Evolutionary conservation across 2,329 filamentous ascomycete genomes (phyloP), one percentile per base, ranked within the genome.

Genomic region (Colletotrichum lupini): DNA sequence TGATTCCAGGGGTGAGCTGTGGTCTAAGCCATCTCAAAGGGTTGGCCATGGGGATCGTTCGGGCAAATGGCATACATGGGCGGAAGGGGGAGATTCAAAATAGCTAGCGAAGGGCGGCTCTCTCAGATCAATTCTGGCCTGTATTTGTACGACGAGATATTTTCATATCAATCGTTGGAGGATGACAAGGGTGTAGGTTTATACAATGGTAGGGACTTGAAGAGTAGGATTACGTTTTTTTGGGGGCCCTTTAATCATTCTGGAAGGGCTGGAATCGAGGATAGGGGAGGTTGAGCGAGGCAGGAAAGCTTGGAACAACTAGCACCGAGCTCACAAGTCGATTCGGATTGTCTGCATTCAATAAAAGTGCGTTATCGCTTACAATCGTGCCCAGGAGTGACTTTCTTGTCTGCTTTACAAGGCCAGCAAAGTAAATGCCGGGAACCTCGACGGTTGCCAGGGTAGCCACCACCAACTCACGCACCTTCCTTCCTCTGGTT

Each of bases 81-180:
- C 5, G 9, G 11, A 55, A 16, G 11, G 28, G 30, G 14, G 19
- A 4, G 28, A 19, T 26, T 24, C 30, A 64, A 26, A 24, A 19
- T 5, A 37, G 46, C 60, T 5, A 24, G 12, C n/a, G n/a, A 11
- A 37, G 30, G 35, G 14, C 11, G 52, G 9, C 28, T 65, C 42
- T 32, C 28, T 8, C 19, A 26, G 2, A 30, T 46, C 28, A 22
- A 57, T 28, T 16, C 37, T 19, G 24, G 35, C 37, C 11, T 57
- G 53, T 19, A 52, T 14, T 58, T 55, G 19, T 53, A 46, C 35
- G 28, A 32, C n/a, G 32, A 56, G 37, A 14, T 46, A n/a, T 56
- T 64, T 55, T 69, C 37, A 24, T 69, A 57, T 46, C 49, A 37
- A 55, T 26, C 37, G 49, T 35, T n/a, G 14, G 55, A 53, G 37